Evolutionary conservation across 331 rosid genomes (phyloP).

Genomic region (Erythrophleum ivorense): DNA sequence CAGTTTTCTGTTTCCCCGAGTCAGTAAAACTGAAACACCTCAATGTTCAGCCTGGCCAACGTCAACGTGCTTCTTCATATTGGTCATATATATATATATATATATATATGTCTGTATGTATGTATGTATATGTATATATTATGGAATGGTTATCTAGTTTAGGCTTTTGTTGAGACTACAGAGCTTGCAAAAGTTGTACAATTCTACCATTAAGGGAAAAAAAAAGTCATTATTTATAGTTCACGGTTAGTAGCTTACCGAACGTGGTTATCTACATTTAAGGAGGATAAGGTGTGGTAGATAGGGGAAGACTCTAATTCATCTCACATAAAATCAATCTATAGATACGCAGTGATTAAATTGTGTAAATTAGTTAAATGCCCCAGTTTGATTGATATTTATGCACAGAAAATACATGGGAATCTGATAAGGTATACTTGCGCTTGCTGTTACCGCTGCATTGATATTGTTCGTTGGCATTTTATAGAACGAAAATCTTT

Average conservation of each 20-base stretch:
- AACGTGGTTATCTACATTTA: conserved; percentile 54
- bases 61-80: not conserved
- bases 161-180: too few relatives aligned
- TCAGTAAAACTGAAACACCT: not conserved
- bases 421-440: not conserved
- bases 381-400: too few relatives aligned
- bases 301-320: conserved; percentile 12
- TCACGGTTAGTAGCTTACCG: conserved; percentile 52
- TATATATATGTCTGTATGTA: not conserved
- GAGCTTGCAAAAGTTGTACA: too few relatives aligned
- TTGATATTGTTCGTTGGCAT: not conserved
- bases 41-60: not conserved
- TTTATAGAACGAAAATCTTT: not conserved
- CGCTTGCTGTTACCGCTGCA: not conserved
- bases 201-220: too few relatives aligned
- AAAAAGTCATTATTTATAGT: not conserved
- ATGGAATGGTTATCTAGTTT: too few relatives aligned
- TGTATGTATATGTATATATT: too few relatives aligned
- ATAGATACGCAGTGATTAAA: not conserved
- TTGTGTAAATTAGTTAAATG: not conserved
- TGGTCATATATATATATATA: not conserved
- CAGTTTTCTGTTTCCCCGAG: not conserved
- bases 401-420: too few relatives aligned
- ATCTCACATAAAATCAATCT: conserved; percentile 20
- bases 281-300: conserved; percentile 36